phyloP scores from a whole-genome alignment of 2,329 filamentous ascomycete species.

The Scedosporium dehoogii region DNA sequence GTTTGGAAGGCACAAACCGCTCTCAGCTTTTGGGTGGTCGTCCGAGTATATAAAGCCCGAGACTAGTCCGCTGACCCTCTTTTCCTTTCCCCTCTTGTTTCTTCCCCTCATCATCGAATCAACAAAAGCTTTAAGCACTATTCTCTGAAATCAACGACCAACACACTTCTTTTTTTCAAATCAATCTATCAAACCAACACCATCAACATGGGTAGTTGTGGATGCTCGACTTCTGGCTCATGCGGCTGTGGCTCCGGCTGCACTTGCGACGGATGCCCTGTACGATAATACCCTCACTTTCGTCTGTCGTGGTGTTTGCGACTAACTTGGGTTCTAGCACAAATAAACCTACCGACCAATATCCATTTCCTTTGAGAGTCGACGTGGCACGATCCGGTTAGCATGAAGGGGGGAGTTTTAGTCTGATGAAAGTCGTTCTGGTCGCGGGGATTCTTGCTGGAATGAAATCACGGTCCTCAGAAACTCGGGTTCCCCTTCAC shows the following conservation, averaged over 20 bases:
- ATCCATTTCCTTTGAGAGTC: neutral
- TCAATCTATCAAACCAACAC: conserved; percentile 4
- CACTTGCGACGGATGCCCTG: conserved; percentile 32
- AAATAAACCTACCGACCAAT: neutral
- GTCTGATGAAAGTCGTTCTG: neutral
- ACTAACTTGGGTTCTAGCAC: neutral
- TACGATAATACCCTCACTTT: conserved; percentile 17
- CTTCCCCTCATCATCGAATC: conserved; percentile 3
- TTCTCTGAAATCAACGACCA: neutral
- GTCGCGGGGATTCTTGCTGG: neutral
- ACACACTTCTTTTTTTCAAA: conserved; percentile 5
- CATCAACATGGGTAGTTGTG: conserved; percentile 31
- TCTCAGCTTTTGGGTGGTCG: neutral
- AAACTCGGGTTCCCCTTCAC: neutral
- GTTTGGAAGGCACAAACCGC: neutral
- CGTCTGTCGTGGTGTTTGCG: neutral
- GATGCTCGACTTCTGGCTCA: conserved; percentile 28
- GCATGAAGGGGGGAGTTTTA: neutral
- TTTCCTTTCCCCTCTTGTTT: conserved; percentile 1
- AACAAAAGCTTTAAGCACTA: conserved; percentile 5
- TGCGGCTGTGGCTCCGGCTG: conserved; percentile 31
- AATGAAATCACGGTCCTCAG: neutral
- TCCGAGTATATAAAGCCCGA: neutral
- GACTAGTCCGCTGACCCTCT: neutral
- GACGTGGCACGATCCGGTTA: neutral